A percentile compares a stretch with the other conserved stretches of the same genome.
Evolutionary conservation across 176 grass and related monocot species (phyloP).

Genomic region (Aechmea fasciata): DNA sequence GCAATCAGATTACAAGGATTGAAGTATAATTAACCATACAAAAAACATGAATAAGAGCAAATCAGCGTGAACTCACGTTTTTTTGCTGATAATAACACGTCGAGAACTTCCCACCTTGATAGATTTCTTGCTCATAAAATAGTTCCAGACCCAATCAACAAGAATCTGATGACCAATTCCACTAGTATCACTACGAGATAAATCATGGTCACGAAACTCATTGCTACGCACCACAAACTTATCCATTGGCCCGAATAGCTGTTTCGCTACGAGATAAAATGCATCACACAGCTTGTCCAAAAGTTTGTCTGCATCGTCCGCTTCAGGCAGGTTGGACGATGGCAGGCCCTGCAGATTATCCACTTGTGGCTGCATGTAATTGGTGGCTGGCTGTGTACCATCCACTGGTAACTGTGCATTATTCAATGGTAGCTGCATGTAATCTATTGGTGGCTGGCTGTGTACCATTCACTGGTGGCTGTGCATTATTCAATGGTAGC

Average conservation of each 20-base stretch:
- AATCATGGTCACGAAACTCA: too few species aligned
- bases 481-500: too few species aligned
- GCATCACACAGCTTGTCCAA: too few species aligned
- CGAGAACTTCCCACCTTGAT: slow-evolving; percentile 28
- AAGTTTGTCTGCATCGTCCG: too few species aligned
- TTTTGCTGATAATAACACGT: slow-evolving; percentile 45
- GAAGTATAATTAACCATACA: background rate
- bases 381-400: too few species aligned
- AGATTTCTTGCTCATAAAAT: slow-evolving; percentile 40
- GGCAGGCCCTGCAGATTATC: too few species aligned
- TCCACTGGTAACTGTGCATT: too few species aligned
- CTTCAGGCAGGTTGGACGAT: too few species aligned
- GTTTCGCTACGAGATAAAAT: slow-evolving; percentile 4
- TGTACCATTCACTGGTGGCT: too few species aligned
- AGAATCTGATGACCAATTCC: slow-evolving; percentile 56
- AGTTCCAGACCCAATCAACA: slow-evolving; percentile 89
- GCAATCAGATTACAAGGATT: slow-evolving; percentile 3
- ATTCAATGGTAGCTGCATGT: too few species aligned
- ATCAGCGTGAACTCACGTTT: slow-evolving; percentile 47
- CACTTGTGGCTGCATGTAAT: too few species aligned
- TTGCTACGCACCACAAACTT: slow-evolving; percentile 41
- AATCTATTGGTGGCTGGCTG: too few species aligned
- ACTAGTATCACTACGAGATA: slow-evolving; percentile 13
- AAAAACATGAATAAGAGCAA: background rate
- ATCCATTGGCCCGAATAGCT: slow-evolving; percentile 58